Evolutionary conservation across 441 rosid genomes (phyloP).

Genomic region (Gossypium schwendimanii): DNA sequence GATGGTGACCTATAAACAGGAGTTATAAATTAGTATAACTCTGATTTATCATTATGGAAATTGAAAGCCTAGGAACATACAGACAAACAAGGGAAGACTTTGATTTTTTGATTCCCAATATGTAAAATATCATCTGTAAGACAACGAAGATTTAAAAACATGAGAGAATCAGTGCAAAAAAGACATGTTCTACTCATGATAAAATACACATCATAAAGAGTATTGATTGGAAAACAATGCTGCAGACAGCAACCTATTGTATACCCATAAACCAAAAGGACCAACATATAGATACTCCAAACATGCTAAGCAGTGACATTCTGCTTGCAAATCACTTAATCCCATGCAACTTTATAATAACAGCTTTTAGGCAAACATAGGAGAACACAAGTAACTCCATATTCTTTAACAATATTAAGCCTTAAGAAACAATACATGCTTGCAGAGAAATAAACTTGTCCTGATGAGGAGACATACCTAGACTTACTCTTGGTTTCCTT

Average conservation of each 20-base stretch:
- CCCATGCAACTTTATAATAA: background rate
- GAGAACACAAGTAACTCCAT: background rate
- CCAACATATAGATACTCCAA: background rate
- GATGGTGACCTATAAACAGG: constrained; percentile 71
- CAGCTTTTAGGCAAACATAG: background rate
- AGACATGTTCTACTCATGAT: background rate
- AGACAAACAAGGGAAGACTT: background rate
- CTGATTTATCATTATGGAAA: background rate
- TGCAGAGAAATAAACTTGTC: background rate
- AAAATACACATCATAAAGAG: background rate
- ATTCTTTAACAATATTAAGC: background rate
- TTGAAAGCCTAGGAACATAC: background rate
- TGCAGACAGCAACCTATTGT: background rate
- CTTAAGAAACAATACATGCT: background rate
- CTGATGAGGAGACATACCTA: constrained; percentile 34
- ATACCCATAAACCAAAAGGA: background rate
- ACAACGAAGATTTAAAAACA: background rate
- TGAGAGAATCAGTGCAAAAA: background rate
- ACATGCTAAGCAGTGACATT: background rate
- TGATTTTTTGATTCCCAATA: background rate
- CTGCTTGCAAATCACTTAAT: background rate
- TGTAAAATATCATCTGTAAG: background rate
- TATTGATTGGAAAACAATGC: background rate
- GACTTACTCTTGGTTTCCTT: constrained; percentile 53
- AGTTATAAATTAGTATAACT: background rate